Base-by-base conservation (phyloP, 179 eudicot species). In the Silene noctiflora region DNA sequence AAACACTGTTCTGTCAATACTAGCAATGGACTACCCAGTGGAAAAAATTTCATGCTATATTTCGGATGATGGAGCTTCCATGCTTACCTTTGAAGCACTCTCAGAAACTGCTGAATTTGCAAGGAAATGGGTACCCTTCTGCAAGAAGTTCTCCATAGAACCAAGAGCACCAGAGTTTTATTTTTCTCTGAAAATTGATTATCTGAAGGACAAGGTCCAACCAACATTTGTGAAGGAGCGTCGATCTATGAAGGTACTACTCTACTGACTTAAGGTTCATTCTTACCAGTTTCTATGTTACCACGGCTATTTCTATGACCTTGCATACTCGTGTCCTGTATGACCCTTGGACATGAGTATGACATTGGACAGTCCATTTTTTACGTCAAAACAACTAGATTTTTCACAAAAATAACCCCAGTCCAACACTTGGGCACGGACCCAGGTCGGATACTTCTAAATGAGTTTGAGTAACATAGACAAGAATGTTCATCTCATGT, bases 51-150 rank as follows among this genome's bases (percentile, higher is more conserved):
- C 98, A 17, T 94, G 98, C 91, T 94, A 94, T 81, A 81, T 94
- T 58, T 94, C 98, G 53, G 98, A 94, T 73, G 98, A 94, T 76
- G 98, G 98, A 69, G 98, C 98, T 82, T 88, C 97, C 31, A 89
- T 94, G 96, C 89, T 89, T 73, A 85, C 93, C 78, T 94, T 94
- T 72, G 98, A 94, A 84, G 86, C 96, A 13, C 90, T 94, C 66
- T 93, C 98, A 10, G 95, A 93, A 81, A 93, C 98, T 2, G 95
- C 98, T 39, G 98, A 93, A 73, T 93, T 93, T 80, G 93, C 98
- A 27, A 78, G 95, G 73, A 91, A 94, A 85, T 94, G 98, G 98
- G 98, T 91, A 11, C 98, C 98, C 17, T 94, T 93, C 83, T 93
- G 98, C 78, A 93, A 91, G 91, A 93, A 93, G 72, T 93, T 90